Evolutionary conservation across 768 basidiomycete species (phyloP), one percentile per base, ranked within the genome.

Genomic region (Tephrocybe sp.): DNA sequence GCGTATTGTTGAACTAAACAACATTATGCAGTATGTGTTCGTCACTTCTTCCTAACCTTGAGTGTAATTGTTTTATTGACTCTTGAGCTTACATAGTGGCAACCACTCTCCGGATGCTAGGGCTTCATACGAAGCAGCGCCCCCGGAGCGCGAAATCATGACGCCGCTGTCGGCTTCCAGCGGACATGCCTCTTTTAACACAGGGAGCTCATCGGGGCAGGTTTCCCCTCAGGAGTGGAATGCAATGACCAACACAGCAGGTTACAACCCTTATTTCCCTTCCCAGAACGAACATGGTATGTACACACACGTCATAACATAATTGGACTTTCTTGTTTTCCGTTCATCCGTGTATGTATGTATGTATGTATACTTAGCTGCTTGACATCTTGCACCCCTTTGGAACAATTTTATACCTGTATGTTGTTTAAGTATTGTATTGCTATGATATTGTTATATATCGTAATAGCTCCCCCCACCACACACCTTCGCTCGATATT

Each of bases 181-280:
- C 54, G 71, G 72, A n/a, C 75, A 75, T 34, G 56, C 69, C 8
- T 74, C 74, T 13, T 79, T 75, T 59, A 73, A 75, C 42, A 60
- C 65, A 21, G 71, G 69, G 23, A 47, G 42, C 21, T 74, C 76
- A 31, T 69, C 74, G 30, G 61, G 60, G 18, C 77, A 71, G 62
- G 76, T 78, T 58, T 74, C 79, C 47, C 77, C 78, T 33, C 77
- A 81, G 55, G 78, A 85, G 65, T 85, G 83, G 84, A 78, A 73
- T 55, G 71, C 77, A 49, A 71, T 83, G 62, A 71, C 77, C 19
- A 60, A 77, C 23, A 34, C 50, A 45, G 64, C 73, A 12, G 76
- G 78, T 25, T 87, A 84, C 66, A 85, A 83, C 47, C 73, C 86
- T 4, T 88, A 88, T 65, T 88, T 88, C 61, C 79, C 84, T 27